Conservation (phyloP, 2,329 filamentous ascomycete genomes). For the Alternaria dauci region DNA sequence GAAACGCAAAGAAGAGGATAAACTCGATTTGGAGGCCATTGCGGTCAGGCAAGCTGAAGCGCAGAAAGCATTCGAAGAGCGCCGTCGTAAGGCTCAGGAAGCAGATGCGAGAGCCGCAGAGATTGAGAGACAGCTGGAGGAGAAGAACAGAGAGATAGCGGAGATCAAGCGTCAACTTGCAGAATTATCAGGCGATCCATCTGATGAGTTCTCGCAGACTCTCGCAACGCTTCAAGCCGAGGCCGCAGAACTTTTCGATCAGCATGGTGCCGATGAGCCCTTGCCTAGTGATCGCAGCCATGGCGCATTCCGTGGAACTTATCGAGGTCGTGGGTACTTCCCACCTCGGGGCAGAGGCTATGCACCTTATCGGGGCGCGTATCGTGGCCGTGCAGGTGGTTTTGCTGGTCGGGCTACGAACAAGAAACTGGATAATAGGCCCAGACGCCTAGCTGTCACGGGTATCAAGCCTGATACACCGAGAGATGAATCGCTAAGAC, state of each 20-base stretch:
- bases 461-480: conserved; percentile 69
- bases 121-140: conserved; percentile 69
- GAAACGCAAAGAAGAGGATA: conserved; percentile 46
- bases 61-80: conserved; percentile 73
- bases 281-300: conserved; percentile 17
- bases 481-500: conserved; percentile 73
- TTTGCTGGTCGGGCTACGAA: conserved; percentile 53
- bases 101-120: conserved; percentile 69
- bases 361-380: conserved; percentile 50
- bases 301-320: conserved; percentile 41
- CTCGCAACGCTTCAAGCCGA: conserved; percentile 48
- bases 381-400: conserved; percentile 53
- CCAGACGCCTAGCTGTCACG: conserved; percentile 70
- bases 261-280: conserved; percentile 52
- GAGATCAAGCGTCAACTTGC: conserved; percentile 69
- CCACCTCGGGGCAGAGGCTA: conserved; percentile 20
- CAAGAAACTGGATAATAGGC: conserved; percentile 76
- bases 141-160: conserved; percentile 70
- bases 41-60: conserved; percentile 73
- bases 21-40: conserved; percentile 75
- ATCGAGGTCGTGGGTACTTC: conserved; percentile 51
- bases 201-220: conserved; percentile 27
- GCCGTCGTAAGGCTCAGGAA: conserved; percentile 68
- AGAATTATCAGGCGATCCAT: conserved; percentile 51
- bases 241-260: conserved; percentile 72